phyloP scores from a whole-genome alignment of 176 grass and related monocot genomes.

The Aegilops bicornis region DNA sequence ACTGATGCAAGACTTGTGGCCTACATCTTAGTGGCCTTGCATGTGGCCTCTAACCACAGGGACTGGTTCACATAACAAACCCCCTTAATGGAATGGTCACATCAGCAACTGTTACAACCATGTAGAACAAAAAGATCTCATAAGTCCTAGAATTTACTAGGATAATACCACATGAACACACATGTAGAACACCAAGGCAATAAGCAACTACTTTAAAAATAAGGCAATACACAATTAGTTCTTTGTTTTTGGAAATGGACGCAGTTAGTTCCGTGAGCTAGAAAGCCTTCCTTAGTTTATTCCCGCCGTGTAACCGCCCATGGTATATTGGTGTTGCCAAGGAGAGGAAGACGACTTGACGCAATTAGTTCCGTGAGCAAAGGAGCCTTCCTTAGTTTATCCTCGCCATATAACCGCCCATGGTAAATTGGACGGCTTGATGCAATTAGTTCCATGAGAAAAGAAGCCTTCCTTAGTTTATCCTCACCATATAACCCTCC shows the following conservation, averaged over 20 bases:
- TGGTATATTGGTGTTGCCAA: neutral
- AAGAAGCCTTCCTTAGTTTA: neutral
- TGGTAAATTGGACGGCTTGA: constrained; percentile 4
- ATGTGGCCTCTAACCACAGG: constrained; percentile 20
- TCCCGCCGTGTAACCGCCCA: neutral
- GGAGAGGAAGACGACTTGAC: neutral
- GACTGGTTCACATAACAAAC: neutral
- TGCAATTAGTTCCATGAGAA: neutral
- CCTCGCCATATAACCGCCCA: neutral
- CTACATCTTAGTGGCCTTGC: constrained; percentile 17
- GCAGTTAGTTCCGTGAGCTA: neutral
- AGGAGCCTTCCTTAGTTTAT: neutral
- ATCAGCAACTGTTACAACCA: neutral
- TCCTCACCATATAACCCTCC: neutral
- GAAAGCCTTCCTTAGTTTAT: neutral
- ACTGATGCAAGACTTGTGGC: constrained; percentile 9
- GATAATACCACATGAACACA: neutral
- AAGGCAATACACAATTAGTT: neutral
- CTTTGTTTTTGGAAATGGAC: neutral
- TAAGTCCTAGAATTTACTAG: neutral
- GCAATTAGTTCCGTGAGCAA: constrained; percentile 1
- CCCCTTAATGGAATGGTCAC: constrained; percentile 5
- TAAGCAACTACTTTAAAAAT: neutral
- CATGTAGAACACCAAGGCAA: neutral
- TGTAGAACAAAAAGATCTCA: neutral